Conservation (phyloP, 805 yeast genomes). For the Starmerella geochares region DNA sequence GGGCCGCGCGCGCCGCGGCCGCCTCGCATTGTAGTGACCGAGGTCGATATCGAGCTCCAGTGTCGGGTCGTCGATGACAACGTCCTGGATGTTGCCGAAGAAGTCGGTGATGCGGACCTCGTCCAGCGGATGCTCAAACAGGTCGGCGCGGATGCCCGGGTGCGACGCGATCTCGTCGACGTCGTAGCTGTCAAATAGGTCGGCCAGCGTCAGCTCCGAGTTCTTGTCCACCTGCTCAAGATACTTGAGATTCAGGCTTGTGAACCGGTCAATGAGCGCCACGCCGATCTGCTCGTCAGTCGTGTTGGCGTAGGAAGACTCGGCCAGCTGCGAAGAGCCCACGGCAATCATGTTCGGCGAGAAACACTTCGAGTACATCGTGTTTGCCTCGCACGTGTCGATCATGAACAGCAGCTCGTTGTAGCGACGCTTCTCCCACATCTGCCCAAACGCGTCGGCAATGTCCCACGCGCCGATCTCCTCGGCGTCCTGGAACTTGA, state of each 20-base stretch:
- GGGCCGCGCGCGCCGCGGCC: no score
- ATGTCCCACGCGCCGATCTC: slow-evolving; percentile 91
- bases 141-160: slow-evolving; percentile 84
- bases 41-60: slow-evolving; percentile 11
- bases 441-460: slow-evolving; percentile 94
- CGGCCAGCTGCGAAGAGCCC: slow-evolving; percentile 80
- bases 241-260: slow-evolving; percentile 81
- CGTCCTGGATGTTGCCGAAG: slow-evolving; percentile 83
- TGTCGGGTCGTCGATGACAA: slow-evolving; percentile 52
- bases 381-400: slow-evolving; percentile 97
- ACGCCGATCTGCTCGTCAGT: slow-evolving; percentile 94
- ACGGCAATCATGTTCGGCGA: slow-evolving; percentile 88
- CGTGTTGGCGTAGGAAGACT: slow-evolving; percentile 89
- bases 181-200: slow-evolving; percentile 74
- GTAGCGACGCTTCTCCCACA: slow-evolving; percentile 91
- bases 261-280: slow-evolving; percentile 93
- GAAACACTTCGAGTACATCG: slow-evolving; percentile 87
- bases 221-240: slow-evolving; percentile 71
- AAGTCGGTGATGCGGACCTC: slow-evolving; percentile 81
- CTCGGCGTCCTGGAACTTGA: slow-evolving; percentile 97
- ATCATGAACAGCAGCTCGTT: slow-evolving; percentile 95
- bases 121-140: slow-evolving; percentile 53
- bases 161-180: slow-evolving; percentile 79
- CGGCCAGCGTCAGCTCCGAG: slow-evolving; percentile 66
- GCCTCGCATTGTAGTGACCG: slow-evolving; percentile 29